Percentiles rank a stretch among this genome's conserved stretches.
Evolutionary conservation across 75 land plant species (phyloP).

Genomic region (Larix kaempferi): DNA sequence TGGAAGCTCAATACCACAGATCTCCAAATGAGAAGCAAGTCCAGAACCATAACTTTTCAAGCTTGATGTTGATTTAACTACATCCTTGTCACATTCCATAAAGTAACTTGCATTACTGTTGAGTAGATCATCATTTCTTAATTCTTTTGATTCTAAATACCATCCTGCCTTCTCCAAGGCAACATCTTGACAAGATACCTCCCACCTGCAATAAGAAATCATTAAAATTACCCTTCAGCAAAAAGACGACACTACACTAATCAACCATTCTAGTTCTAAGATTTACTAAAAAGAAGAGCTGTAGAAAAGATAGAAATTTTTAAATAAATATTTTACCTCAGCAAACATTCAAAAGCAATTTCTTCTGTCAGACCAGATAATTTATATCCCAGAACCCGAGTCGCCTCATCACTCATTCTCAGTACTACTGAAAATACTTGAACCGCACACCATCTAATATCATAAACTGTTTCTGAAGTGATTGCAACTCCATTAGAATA

Average conservation of each 20-base stretch:
- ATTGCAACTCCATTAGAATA: neutral
- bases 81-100: neutral
- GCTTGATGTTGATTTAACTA: constrained; percentile 10
- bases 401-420: constrained; percentile 53
- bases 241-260: neutral
- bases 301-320: neutral
- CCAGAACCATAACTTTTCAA: constrained; percentile 10
- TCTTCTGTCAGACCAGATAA: constrained; percentile 42
- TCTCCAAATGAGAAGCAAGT: constrained; percentile 20
- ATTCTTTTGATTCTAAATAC: constrained; percentile 42
- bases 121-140: neutral
- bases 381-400: constrained; percentile 27
- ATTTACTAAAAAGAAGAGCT: neutral
- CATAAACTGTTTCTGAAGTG: constrained; percentile 17
- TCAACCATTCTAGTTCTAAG: neutral
- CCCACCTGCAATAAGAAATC: constrained; percentile 56
- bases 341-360: constrained; percentile 41
- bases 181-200: constrained; percentile 67
- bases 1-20: constrained; percentile 50
- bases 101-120: neutral
- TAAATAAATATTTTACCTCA: constrained; percentile 37
- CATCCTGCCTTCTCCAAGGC: constrained; percentile 84
- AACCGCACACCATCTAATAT: constrained; percentile 80
- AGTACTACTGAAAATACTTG: constrained; percentile 60
- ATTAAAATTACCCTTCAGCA: neutral